Evolutionary conservation across 148 eudicot species (phyloP).

Genomic region (Hydrangea macrophylla): DNA sequence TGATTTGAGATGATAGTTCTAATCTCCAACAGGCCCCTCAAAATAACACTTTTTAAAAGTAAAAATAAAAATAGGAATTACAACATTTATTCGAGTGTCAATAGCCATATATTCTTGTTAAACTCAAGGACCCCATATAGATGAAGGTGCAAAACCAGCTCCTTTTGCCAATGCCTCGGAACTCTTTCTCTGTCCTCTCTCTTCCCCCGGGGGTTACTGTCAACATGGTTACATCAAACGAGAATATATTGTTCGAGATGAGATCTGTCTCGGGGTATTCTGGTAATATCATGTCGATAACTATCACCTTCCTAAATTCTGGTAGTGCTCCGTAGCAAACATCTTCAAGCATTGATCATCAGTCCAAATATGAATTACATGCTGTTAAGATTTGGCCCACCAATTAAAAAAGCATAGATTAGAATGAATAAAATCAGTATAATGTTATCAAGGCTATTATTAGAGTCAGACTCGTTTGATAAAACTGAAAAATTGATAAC

Average conservation of each 20-base stretch:
- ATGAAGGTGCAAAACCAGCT: conserved; percentile 37
- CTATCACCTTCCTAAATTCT: conserved; percentile 39
- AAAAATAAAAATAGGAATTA: too few relatives aligned
- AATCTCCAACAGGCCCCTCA: too few relatives aligned
- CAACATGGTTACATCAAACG: conserved; percentile 30
- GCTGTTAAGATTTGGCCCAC: too few relatives aligned
- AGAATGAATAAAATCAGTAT: too few relatives aligned
- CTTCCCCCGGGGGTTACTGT: conserved; percentile 32
- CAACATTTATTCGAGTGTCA: too few relatives aligned
- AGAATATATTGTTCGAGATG: conserved; percentile 23
- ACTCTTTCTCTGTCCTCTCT: conserved; percentile 39
- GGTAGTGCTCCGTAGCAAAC: conserved; percentile 36
- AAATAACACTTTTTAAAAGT: too few relatives aligned
- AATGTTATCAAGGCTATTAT: too few relatives aligned
- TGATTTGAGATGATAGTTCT: too few relatives aligned
- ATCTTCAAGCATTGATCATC: conserved; percentile 48
- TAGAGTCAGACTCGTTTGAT: too few relatives aligned
- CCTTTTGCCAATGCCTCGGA: conserved; percentile 26
- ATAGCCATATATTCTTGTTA: conserved; percentile 26
- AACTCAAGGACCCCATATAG: conserved; percentile 41
- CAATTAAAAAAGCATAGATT: too few relatives aligned
- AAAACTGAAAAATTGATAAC: too few relatives aligned
- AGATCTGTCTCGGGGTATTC: conserved; percentile 27
- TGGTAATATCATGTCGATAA: conserved; percentile 35
- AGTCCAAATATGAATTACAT: conserved; percentile 49